phyloP scores from a whole-genome alignment of 768 basidiomycete species.

The Podaxis pistillaris region DNA sequence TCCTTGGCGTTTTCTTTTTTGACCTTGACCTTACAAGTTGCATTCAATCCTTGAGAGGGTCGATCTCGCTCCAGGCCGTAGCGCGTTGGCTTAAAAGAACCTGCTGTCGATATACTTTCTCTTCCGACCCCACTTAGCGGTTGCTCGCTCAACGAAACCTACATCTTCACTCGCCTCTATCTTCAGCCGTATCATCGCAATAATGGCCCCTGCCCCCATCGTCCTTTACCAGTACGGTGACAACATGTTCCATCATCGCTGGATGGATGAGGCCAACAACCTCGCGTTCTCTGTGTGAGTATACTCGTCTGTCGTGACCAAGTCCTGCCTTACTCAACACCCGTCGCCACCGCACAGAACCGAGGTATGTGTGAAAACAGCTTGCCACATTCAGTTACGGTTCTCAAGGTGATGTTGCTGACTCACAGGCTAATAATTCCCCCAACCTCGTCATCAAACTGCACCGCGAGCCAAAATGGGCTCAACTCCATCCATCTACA shows the following conservation, averaged over 20 bases:
- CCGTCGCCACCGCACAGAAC: neutral
- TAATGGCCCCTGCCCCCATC: constrained; percentile 8
- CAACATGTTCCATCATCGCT: constrained; percentile 11
- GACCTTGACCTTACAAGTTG: constrained; percentile 10
- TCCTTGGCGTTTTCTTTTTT: constrained; percentile 12
- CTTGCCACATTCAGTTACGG: neutral
- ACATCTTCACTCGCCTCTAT: neutral
- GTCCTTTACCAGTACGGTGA: constrained; percentile 11
- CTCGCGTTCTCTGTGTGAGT: constrained; percentile 14
- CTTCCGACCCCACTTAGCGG: neutral
- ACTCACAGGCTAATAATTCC: neutral
- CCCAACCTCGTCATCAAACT: constrained; percentile 38
- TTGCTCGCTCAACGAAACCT: neutral
- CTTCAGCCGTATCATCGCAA: constrained; percentile 13
- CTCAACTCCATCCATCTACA: constrained; percentile 59
- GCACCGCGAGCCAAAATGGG: constrained; percentile 64
- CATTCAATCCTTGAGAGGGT: constrained; percentile 12
- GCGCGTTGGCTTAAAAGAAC: constrained; percentile 11
- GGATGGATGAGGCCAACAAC: neutral
- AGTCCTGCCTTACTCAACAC: neutral
- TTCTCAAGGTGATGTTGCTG: neutral
- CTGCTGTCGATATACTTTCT: neutral
- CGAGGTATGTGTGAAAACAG: constrained; percentile 9
- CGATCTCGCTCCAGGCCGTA: constrained; percentile 4
- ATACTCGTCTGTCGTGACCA: neutral